Base-by-base conservation (phyloP, 148 eudicot species). In the Spergularia bocconei region DNA sequence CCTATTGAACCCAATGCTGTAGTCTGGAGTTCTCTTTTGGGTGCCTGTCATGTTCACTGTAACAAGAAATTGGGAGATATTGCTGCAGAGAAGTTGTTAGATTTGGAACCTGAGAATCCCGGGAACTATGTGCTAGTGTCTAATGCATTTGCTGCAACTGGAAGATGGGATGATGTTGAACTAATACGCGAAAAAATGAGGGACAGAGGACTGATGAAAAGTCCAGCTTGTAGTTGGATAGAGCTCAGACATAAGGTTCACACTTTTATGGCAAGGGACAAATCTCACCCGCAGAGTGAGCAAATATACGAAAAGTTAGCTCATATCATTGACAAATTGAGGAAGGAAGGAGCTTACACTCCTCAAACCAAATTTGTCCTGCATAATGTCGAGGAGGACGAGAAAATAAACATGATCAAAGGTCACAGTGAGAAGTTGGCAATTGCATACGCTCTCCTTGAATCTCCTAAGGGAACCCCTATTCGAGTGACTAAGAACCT, bases 191-290 rank as follows among this genome's bases (percentile, higher is more conserved):
- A 51, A 62, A 79, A 51, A 78, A 94, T 94, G 97, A 89, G 85
- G 78, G 79, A 55, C 63, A 82, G 80, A 76, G 90, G 90, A 13
- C 73, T 95, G 74, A 91, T 85, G 85, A 95, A 95, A 86, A 91
- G 87, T 67, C 99, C 99, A 5, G 99, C 86, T 3, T 92, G 97
- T 78, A 90, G 96, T 82, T 95, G 99, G 97, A 90, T 95, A 41
- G 94, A 92, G 80, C 76, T 92, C 16, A 86, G 83, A 19, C 85
- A 87, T 70, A 79, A 81, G 65, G 84, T 90, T 39, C 99, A 95
- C 82, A 86, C 84, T 1, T 95, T 95, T 66, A 77, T 77, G 78
- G 89, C 88, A 2, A 84, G 93, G 66, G 99, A 95, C 76, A 87
- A 67, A 69, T 86, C 87, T 69, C 99, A 92, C 80, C 94, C 93